phyloP scores from a whole-genome alignment of 306 rosid genomes.

The Quercus wislizeni region DNA sequence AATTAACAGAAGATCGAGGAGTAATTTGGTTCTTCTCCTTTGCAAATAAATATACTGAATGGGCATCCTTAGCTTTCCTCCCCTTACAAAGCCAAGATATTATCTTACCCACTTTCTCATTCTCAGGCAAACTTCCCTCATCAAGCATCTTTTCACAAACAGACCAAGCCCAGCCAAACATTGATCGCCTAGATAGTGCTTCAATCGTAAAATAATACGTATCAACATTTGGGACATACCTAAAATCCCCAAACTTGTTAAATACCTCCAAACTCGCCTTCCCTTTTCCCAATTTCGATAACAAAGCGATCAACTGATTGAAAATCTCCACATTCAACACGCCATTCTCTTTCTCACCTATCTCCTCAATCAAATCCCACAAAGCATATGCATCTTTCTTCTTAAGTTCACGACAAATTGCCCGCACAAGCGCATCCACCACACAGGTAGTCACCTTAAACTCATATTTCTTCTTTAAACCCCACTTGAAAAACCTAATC shows the following conservation, averaged over 20 bases:
- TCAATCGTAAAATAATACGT: constrained; percentile 55
- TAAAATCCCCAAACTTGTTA: constrained; percentile 47
- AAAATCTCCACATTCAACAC: constrained; percentile 37
- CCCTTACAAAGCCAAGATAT: constrained; percentile 73
- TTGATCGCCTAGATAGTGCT: constrained; percentile 54
- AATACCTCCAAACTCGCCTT: constrained; percentile 64
- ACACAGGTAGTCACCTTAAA: constrained; percentile 31
- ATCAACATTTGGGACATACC: constrained; percentile 55
- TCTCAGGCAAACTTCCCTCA: constrained; percentile 42
- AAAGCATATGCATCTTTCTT: constrained; percentile 42
- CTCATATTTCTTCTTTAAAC: constrained; percentile 43
- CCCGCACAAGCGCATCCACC: constrained; percentile 46
- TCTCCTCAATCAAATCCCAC: constrained; percentile 68
- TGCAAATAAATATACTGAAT: constrained; percentile 47
- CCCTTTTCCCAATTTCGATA: constrained; percentile 71
- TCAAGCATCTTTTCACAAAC: constrained; percentile 62
- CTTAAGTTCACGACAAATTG: constrained; percentile 25
- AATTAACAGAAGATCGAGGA: constrained; percentile 30
- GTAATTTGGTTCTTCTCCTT: constrained; percentile 38
- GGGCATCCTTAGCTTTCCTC: constrained; percentile 45
- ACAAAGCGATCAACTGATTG: constrained; percentile 43
- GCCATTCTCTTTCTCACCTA: constrained; percentile 44
- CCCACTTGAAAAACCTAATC: constrained; percentile 63
- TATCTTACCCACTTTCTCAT: constrained; percentile 55
- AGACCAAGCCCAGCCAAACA: constrained; percentile 53